Evolutionary conservation across 208 protist genomes (phyloP).

Genomic region (Leishmania lainsoni): DNA sequence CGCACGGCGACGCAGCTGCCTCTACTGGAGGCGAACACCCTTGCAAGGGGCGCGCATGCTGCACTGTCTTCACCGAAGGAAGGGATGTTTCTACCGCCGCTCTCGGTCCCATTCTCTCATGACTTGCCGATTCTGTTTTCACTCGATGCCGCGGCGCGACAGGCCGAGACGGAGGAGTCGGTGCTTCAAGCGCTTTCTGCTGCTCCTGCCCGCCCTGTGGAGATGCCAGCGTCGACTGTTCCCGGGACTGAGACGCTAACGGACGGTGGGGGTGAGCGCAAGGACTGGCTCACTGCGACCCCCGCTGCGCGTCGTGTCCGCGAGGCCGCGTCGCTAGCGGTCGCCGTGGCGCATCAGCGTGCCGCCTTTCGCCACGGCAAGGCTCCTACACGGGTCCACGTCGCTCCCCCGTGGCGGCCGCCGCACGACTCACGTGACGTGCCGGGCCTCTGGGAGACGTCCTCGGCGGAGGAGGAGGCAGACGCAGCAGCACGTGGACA

Average conservation of each 20-base stretch:
- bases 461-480: constrained; percentile 46
- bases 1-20: neutral
- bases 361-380: constrained; percentile 19
- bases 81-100: neutral
- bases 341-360: constrained; percentile 46
- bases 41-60: neutral
- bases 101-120: neutral
- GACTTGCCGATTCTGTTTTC: constrained; percentile 5
- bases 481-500: constrained; percentile 34
- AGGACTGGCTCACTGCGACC: constrained; percentile 9
- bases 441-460: constrained; percentile 54
- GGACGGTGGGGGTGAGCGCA: neutral
- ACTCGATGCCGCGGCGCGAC: constrained; percentile 25
- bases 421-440: constrained; percentile 39
- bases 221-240: neutral
- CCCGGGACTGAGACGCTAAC: neutral
- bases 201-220: neutral
- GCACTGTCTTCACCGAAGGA: neutral
- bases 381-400: constrained; percentile 18
- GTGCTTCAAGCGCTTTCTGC: constrained; percentile 13
- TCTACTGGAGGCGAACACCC: neutral
- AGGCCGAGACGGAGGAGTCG: constrained; percentile 20
- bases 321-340: constrained; percentile 48
- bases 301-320: constrained; percentile 29
- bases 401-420: constrained; percentile 41